Evolutionary conservation across 1,139 yeast species (phyloP), one percentile per base, ranked within the genome.

Genomic region (Taphrina pruni): DNA sequence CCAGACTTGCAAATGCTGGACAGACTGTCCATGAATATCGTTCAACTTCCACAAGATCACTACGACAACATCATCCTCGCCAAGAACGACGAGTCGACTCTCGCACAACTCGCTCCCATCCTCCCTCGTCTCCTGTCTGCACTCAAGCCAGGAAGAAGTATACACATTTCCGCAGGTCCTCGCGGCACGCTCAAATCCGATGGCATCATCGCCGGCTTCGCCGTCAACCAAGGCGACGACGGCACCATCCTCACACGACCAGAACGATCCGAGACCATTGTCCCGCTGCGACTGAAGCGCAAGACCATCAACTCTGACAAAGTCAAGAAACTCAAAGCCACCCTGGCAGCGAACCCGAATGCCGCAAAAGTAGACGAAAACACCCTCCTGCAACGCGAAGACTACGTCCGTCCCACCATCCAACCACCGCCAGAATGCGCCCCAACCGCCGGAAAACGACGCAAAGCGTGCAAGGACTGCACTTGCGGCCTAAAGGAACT

Each of bases 401-500:
- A 81, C 20, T 69, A 72, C 48, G 58, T 56, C 26, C 77, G 80
- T 1, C 78, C 82, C 70, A 77, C 81, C 45, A 79, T 82, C 60
- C 79, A 80, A 66, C 77, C 79, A 72, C 80, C 85, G 65, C 32
- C 32, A 2, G 78, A 78, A 72, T 77, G 77, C 70, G 81, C 82
- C 73, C 79, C 76, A 68, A 79, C 82, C 21, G 77, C 79, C 9
- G 93, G 94, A 26, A 72, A 76, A 75, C 87, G 85, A 74, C 81
- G 84, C 74, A 81, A 77, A 77, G 82, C 99, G 0, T 95, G 99
- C 81, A 94, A 92, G 79, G 97, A 94, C 79, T 95, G 99, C 79
- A 89, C 98, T 0, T 95, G 99, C 82, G 99, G 99, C 7, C 83
- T 94, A 73, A 91, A 88, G 74, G 99, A 94, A 78, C 79, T 84